Conservation (phyloP, 1,284 basidiomycete genomes). For the Sutorius eximius region DNA sequence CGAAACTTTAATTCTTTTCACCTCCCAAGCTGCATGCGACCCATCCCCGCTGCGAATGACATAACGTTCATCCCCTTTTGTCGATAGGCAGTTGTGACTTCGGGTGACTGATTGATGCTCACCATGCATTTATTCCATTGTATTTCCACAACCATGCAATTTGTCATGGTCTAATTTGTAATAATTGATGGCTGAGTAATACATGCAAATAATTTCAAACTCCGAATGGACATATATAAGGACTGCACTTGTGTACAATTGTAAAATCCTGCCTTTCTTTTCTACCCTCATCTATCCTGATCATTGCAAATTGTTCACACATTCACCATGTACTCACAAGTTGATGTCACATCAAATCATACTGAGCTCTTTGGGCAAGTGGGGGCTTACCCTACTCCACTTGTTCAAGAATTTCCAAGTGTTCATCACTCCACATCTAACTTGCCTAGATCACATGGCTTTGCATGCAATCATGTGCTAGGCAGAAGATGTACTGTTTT, state of each 20-base stretch:
- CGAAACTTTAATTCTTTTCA: conserved; percentile 22
- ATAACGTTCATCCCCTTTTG: not conserved
- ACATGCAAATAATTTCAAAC: conserved; percentile 12
- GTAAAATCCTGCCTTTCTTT: not conserved
- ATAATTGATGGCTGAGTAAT: conserved; percentile 10
- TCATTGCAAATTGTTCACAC: not conserved
- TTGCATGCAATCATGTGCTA: not conserved
- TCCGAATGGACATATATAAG: conserved; percentile 22
- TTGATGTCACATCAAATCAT: not conserved
- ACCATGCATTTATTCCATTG: not conserved
- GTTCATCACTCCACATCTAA: not conserved
- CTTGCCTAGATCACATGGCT: not conserved
- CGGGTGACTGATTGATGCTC: no score
- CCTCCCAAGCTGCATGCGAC: not conserved
- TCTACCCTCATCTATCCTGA: not conserved
- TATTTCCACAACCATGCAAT: not conserved
- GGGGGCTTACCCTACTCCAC: not conserved
- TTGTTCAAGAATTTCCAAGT: not conserved
- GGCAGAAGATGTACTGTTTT: conserved; percentile 5
- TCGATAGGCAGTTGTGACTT: no score
- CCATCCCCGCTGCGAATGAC: not conserved
- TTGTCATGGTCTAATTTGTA: not conserved
- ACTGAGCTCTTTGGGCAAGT: not conserved
- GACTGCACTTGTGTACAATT: not conserved
- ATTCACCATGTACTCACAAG: conserved; percentile 5